phyloP scores from a whole-genome alignment of 768 basidiomycete genomes.

The Pleurotus tuber-regium region DNA sequence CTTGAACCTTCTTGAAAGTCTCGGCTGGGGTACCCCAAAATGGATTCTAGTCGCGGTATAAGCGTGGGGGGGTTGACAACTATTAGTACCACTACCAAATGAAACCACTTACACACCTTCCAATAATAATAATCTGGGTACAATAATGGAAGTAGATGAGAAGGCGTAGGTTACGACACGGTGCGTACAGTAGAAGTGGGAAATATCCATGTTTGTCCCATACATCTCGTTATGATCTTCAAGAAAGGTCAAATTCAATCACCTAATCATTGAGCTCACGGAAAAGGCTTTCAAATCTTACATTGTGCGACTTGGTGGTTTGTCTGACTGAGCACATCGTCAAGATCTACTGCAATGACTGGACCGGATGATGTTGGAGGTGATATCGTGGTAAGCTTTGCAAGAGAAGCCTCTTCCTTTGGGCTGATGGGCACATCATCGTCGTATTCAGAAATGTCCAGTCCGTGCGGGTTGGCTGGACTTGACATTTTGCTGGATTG shows the following conservation, averaged over 20 bases:
- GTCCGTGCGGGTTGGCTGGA: background rate
- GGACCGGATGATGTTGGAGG: slow-evolving; percentile 27
- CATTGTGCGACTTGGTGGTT: slow-evolving; percentile 57
- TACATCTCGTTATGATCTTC: slow-evolving; percentile 67
- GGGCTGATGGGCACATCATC: background rate
- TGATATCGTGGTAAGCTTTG: slow-evolving; percentile 13
- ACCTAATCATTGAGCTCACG: too few species aligned
- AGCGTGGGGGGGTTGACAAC: background rate
- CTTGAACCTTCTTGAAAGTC: slow-evolving; percentile 56
- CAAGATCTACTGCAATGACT: slow-evolving; percentile 62
- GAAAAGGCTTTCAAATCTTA: too few species aligned
- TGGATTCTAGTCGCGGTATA: slow-evolving; percentile 34
- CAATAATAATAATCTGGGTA: slow-evolving; percentile 70
- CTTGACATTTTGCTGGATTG: too few species aligned
- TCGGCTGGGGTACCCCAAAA: slow-evolving; percentile 62
- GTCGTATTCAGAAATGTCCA: slow-evolving; percentile 5
- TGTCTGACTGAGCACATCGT: slow-evolving; percentile 68
- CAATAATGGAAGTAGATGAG: background rate
- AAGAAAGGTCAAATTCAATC: too few species aligned
- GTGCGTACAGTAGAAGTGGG: slow-evolving; percentile 60
- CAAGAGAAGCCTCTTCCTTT: background rate
- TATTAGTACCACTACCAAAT: background rate
- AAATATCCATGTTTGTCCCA: slow-evolving; percentile 52
- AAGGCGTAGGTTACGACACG: background rate
- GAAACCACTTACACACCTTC: slow-evolving; percentile 45